Evolutionary conservation across 2,329 filamentous ascomycete genomes (phyloP).

Genomic region (Phyllosticta ampelicida): DNA sequence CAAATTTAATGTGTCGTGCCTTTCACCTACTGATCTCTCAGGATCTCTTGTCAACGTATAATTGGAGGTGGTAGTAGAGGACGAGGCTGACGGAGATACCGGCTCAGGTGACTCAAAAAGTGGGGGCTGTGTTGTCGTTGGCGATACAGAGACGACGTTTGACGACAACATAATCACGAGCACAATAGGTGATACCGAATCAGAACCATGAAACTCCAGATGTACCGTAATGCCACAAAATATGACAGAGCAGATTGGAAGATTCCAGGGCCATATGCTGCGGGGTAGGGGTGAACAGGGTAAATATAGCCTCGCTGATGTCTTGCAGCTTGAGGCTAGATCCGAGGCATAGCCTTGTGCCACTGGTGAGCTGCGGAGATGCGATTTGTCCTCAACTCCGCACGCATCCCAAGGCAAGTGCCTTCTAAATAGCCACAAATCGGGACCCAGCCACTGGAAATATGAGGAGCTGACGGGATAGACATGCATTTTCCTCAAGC

Average conservation of each 20-base stretch:
- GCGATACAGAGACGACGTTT: neutral
- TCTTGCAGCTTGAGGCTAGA: neutral
- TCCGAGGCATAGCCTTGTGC: neutral
- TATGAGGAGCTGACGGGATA: neutral
- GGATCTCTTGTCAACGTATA: neutral
- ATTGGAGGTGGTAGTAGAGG: neutral
- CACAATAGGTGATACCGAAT: neutral
- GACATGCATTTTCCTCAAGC: neutral
- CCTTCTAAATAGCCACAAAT: neutral
- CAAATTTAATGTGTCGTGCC: neutral
- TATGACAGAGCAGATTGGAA: neutral
- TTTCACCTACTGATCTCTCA: neutral
- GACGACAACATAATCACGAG: neutral
- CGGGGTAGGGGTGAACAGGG: neutral
- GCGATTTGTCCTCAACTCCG: neutral
- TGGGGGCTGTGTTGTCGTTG: slow-evolving; percentile 2
- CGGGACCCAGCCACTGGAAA: neutral
- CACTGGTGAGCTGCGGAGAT: neutral
- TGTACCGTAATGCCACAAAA: neutral
- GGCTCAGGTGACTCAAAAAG: neutral
- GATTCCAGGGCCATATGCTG: neutral
- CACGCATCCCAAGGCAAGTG: neutral
- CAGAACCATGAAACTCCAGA: neutral
- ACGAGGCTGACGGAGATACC: neutral
- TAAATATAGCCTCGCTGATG: neutral